A percentile compares a stretch with the other conserved stretches of the same genome.
phyloP scores from a whole-genome alignment of 305 asterid species.

The Fraxinus paxiana region DNA sequence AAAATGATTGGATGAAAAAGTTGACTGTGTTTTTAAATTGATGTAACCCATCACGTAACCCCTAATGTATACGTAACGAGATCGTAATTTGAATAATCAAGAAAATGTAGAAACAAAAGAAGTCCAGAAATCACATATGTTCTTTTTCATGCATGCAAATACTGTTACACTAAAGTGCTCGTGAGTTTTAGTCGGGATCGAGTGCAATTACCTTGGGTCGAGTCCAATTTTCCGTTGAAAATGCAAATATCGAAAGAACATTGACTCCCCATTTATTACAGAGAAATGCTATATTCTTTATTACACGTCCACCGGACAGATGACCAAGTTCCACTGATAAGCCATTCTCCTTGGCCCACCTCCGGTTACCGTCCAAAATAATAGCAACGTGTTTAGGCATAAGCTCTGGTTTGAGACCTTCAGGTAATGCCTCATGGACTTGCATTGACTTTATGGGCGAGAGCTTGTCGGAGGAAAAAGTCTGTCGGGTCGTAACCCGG shows the following conservation, averaged over 20 bases:
- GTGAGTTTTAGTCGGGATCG: background rate
- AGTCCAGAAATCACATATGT: background rate
- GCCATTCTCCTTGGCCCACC: slow-evolving; percentile 28
- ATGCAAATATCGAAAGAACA: slow-evolving; percentile 18
- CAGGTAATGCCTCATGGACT: slow-evolving; percentile 14
- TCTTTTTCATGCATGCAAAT: background rate
- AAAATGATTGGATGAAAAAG: too few species aligned
- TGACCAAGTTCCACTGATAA: slow-evolving; percentile 9
- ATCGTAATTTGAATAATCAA: background rate
- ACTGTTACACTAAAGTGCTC: background rate
- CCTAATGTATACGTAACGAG: background rate
- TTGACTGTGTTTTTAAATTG: background rate
- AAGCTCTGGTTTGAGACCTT: slow-evolving; percentile 21
- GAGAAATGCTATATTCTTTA: slow-evolving; percentile 13
- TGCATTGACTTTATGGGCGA: background rate
- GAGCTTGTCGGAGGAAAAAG: background rate
- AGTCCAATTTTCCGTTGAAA: slow-evolving; percentile 30
- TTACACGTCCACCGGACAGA: slow-evolving; percentile 3
- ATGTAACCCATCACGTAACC: background rate
- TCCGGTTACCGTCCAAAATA: slow-evolving; percentile 26
- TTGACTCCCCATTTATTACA: slow-evolving; percentile 29
- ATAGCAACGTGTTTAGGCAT: slow-evolving; percentile 30
- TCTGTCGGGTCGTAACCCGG: background rate
- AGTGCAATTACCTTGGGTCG: slow-evolving; percentile 21
- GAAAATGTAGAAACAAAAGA: background rate